phyloP scores from a whole-genome alignment of 2,329 filamentous ascomycete genomes.

The Penicillium olsonii region DNA sequence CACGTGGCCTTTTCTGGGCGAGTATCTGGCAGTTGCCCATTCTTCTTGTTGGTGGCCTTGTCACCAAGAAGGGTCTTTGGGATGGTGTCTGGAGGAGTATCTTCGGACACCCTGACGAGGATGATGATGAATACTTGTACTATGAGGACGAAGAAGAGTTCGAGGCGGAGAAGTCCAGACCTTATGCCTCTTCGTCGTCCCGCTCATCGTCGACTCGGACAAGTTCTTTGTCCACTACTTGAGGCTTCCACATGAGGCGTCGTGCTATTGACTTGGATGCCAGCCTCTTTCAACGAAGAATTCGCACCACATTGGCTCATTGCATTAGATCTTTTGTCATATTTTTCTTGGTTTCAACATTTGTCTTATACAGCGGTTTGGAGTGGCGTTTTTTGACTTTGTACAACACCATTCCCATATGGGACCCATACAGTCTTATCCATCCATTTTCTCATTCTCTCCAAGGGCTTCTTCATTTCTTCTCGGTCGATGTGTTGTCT shows the following conservation, averaged over 20 bases:
- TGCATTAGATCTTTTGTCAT: not conserved
- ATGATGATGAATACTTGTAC: conserved; percentile 57
- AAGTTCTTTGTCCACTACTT: conserved; percentile 21
- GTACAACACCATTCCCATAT: conserved; percentile 24
- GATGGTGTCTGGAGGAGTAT: conserved; percentile 73
- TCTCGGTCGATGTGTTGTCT: too few relatives aligned
- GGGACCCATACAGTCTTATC: conserved; percentile 11
- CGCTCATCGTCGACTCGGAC: conserved; percentile 4
- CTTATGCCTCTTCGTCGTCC: not conserved
- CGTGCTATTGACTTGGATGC: not conserved
- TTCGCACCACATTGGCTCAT: not conserved
- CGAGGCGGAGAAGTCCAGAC: conserved; percentile 6
- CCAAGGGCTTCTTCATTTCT: not conserved
- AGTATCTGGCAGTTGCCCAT: conserved; percentile 95
- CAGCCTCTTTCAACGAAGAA: not conserved
- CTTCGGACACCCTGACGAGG: conserved; percentile 59
- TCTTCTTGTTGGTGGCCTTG: conserved; percentile 83
- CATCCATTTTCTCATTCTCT: not conserved
- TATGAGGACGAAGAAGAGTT: conserved; percentile 55
- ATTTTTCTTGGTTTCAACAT: conserved; percentile 9
- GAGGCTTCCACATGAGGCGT: not conserved
- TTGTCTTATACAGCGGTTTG: conserved; percentile 24
- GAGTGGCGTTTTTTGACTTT: conserved; percentile 22
- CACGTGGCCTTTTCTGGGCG: conserved; percentile 89
- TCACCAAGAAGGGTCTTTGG: conserved; percentile 94